Percentiles rank a stretch among this genome's conserved stretches.
These are phyloP conservation scores for Limonium bicolor DNA, from an alignment of 148 eudicot species.

Conservation along the genomic window DNA sequence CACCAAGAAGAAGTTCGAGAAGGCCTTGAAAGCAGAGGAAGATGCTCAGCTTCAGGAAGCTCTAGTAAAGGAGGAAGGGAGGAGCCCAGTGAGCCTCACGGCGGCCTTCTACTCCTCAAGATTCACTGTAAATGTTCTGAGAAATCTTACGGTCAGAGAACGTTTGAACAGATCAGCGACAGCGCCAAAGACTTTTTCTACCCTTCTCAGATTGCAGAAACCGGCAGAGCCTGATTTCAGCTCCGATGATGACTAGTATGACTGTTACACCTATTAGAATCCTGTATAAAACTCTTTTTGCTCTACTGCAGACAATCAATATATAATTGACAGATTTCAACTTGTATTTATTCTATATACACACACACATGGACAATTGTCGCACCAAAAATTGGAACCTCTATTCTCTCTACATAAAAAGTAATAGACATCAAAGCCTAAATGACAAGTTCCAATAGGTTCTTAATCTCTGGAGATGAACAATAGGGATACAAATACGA, in stretches of 20 bases:
- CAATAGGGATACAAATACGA: no score
- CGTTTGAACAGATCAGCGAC: neutral
- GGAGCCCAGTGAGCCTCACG: neutral
- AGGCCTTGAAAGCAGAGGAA: neutral
- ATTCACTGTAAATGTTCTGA: neutral
- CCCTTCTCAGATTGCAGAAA: slow-evolving; percentile 1
- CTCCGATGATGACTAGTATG: slow-evolving; percentile 1
- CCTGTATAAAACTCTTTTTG: no score
- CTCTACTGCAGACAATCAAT: no score
- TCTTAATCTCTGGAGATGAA: no score
- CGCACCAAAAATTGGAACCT: no score
- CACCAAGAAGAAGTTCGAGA: neutral
- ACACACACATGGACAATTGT: no score
- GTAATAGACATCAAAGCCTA: no score
- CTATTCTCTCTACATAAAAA: no score
- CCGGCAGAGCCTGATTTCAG: slow-evolving; percentile 6
- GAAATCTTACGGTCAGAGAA: neutral
- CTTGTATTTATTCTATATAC: no score
- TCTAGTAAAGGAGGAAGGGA: neutral
- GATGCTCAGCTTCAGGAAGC: slow-evolving; percentile 1
- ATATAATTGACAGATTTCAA: no score
- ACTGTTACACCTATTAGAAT: no score
- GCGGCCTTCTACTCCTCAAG: slow-evolving; percentile 1
- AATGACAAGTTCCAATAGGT: no score
- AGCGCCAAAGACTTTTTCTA: neutral